phyloP scores from a whole-genome alignment of 2,329 filamentous ascomycete genomes.

The Cytospora schulzeri region DNA sequence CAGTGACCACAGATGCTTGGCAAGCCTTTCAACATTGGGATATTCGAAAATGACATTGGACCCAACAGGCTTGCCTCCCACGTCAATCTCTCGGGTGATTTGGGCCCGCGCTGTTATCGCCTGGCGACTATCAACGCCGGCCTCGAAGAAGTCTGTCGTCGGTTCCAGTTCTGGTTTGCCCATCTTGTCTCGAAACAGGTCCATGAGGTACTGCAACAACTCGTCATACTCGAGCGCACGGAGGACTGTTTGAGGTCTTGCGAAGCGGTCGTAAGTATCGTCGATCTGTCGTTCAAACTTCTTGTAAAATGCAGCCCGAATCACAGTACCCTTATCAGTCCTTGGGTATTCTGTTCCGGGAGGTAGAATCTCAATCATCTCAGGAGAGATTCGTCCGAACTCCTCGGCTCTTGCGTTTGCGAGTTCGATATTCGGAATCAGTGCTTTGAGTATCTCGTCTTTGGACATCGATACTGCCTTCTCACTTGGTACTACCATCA shows the following conservation, averaged over 20 bases:
- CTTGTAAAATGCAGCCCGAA: slow-evolving; percentile 53
- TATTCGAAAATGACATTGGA: slow-evolving; percentile 39
- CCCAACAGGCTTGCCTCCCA: slow-evolving; percentile 29
- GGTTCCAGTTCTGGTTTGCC: slow-evolving; percentile 15
- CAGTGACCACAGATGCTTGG: slow-evolving; percentile 33
- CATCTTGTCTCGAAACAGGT: slow-evolving; percentile 33
- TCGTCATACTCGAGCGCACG: slow-evolving; percentile 8
- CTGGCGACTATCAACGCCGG: slow-evolving; percentile 36
- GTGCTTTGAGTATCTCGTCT: slow-evolving; percentile 47
- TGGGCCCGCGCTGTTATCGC: slow-evolving; percentile 32
- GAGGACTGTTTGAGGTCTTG: slow-evolving; percentile 18
- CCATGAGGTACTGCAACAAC: slow-evolving; percentile 26
- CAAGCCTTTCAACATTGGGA: slow-evolving; percentile 32
- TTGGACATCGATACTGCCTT: slow-evolving; percentile 39
- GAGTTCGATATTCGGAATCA: slow-evolving; percentile 53
- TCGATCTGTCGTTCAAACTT: slow-evolving; percentile 51
- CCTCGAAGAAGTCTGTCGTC: slow-evolving; percentile 35
- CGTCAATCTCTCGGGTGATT: slow-evolving; percentile 33
- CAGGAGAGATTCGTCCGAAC: slow-evolving; percentile 55
- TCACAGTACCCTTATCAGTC: slow-evolving; percentile 61
- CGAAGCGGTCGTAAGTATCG: slow-evolving; percentile 41
- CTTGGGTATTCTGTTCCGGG: slow-evolving; percentile 44
- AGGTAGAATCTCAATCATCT: slow-evolving; percentile 54
- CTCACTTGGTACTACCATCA: slow-evolving; percentile 55
- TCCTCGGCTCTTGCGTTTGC: slow-evolving; percentile 53